A percentile compares a stretch with the other conserved stretches of the same genome.
These are phyloP conservation scores for Leccinum fallax DNA, from an alignment of 1,284 basidiomycete genomes.

Conservation along the genomic window DNA sequence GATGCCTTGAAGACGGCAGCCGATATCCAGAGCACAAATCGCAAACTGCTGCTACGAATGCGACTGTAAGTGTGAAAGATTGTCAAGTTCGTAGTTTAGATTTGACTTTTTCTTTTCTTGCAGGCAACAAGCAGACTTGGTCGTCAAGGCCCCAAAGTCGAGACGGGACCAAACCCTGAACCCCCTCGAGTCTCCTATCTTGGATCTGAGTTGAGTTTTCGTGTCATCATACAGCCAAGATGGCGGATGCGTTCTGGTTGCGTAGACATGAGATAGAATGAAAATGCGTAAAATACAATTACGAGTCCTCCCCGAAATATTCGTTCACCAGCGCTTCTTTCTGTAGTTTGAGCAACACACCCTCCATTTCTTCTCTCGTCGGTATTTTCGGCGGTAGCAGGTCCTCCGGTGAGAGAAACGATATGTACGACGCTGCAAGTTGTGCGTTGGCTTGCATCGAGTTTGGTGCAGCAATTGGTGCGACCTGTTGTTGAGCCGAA, in stretches of 20 bases:
- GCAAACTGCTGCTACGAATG: conserved; percentile 77
- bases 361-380: conserved; percentile 78
- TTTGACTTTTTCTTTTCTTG: conserved; percentile 13
- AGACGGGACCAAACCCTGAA: conserved; percentile 25
- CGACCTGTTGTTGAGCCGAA: conserved; percentile 5
- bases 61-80: conserved; percentile 57
- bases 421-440: conserved; percentile 69
- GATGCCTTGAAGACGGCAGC: conserved; percentile 71
- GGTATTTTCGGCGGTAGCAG: conserved; percentile 78
- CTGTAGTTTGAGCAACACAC: conserved; percentile 72
- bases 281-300: conserved; percentile 19
- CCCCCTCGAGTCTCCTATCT: conserved; percentile 19
- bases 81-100: background rate
- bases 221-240: background rate
- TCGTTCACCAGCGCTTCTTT: conserved; percentile 87
- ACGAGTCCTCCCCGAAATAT: conserved; percentile 52
- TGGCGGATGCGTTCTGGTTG: background rate
- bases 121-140: conserved; percentile 71
- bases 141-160: conserved; percentile 50
- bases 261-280: conserved; percentile 9
- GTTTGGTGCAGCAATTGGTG: conserved; percentile 23
- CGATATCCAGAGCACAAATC: conserved; percentile 70
- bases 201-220: conserved; percentile 14
- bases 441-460: conserved; percentile 50
- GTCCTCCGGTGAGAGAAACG: conserved; percentile 73